These are phyloP conservation scores for Melanogaster broomeanus DNA, from an alignment of 768 basidiomycete species.

Conservation along the genomic window DNA sequence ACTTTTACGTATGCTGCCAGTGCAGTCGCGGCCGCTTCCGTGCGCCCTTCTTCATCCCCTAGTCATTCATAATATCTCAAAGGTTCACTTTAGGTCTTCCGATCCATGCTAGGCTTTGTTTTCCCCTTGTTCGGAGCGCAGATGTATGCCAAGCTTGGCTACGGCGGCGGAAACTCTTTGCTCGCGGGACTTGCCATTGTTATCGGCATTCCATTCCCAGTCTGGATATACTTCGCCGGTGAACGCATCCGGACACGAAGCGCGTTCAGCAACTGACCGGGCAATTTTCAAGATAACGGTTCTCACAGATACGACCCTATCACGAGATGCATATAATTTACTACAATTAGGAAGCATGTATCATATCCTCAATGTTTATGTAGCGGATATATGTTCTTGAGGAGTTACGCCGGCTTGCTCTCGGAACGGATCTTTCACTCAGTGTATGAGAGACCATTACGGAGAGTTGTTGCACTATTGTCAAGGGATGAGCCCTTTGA, in stretches of 20 bases:
- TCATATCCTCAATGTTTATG: too few species aligned
- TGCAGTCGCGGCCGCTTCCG: slow-evolving; percentile 62
- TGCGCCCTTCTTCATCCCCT: slow-evolving; percentile 31
- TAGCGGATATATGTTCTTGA: too few species aligned
- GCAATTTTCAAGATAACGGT: not conserved
- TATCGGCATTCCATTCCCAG: slow-evolving; percentile 71
- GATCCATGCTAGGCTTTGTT: slow-evolving; percentile 61
- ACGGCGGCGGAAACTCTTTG: slow-evolving; percentile 69
- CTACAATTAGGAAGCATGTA: too few species aligned
- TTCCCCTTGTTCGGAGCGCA: slow-evolving; percentile 69
- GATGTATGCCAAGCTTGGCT: slow-evolving; percentile 62
- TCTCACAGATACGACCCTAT: too few species aligned
- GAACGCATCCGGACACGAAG: slow-evolving; percentile 54
- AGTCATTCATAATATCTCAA: not conserved
- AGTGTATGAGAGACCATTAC: too few species aligned
- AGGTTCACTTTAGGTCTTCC: slow-evolving; percentile 46
- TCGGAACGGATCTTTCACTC: too few species aligned
- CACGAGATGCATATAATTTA: too few species aligned
- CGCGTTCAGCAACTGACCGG: slow-evolving; percentile 22
- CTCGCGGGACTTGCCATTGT: slow-evolving; percentile 60
- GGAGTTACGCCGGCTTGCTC: too few species aligned
- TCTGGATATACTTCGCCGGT: slow-evolving; percentile 71
- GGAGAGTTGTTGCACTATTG: too few species aligned
- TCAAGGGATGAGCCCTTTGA: too few species aligned
- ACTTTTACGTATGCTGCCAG: slow-evolving; percentile 69